These are phyloP conservation scores for Prunus mira DNA, from an alignment of 306 rosid species.

Conservation along the genomic window DNA sequence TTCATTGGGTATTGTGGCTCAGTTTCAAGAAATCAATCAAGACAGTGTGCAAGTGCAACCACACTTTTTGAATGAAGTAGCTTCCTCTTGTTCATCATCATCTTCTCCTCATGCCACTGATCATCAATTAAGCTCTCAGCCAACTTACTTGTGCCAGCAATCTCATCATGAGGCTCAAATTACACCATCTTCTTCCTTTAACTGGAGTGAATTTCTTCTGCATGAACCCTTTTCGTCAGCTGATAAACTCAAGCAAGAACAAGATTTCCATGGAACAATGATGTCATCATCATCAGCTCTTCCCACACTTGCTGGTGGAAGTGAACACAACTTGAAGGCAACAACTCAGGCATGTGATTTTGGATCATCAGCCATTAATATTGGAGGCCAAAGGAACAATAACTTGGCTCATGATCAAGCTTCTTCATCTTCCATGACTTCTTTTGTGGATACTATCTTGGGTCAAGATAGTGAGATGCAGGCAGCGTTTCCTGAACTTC, in stretches of 20 bases:
- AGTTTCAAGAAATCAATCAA: slow-evolving; percentile 34
- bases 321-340: slow-evolving; percentile 17
- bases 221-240: slow-evolving; percentile 40
- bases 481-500: slow-evolving; percentile 67
- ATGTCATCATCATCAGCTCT: slow-evolving; percentile 17
- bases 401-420: slow-evolving; percentile 22
- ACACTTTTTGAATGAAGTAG: slow-evolving; percentile 52
- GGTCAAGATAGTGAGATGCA: slow-evolving; percentile 69
- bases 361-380: slow-evolving; percentile 27
- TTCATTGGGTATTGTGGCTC: slow-evolving; percentile 31
- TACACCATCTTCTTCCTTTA: slow-evolving; percentile 37
- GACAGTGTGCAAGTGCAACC: slow-evolving; percentile 30
- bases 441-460: slow-evolving; percentile 78
- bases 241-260: slow-evolving; percentile 31
- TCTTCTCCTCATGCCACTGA: slow-evolving; percentile 51
- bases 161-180: slow-evolving; percentile 27
- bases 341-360: slow-evolving; percentile 22
- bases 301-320: slow-evolving; percentile 16
- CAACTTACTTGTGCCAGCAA: slow-evolving; percentile 33
- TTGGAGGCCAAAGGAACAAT: slow-evolving; percentile 23
- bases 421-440: slow-evolving; percentile 39
- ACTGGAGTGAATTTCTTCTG: slow-evolving; percentile 60
- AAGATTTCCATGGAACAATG: slow-evolving; percentile 22
- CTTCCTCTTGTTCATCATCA: slow-evolving; percentile 72
- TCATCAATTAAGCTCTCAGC: slow-evolving; percentile 33